Evolutionary conservation across 2,329 filamentous ascomycete genomes (phyloP).

Genomic region (Calonectria fujianensis): DNA sequence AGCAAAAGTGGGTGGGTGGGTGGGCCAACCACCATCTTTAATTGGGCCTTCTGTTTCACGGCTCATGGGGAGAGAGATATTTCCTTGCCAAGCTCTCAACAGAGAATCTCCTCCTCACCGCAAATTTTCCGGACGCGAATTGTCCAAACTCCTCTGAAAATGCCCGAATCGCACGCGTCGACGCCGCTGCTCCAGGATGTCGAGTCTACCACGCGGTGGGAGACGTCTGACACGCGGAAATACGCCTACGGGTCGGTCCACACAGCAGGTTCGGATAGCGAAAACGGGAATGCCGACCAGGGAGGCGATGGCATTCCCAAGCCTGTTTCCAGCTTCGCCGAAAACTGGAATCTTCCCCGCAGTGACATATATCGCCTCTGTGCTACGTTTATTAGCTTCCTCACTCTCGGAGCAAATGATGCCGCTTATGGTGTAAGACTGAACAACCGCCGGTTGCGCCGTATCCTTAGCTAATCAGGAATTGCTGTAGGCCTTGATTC

Average conservation of each 20-base stretch:
- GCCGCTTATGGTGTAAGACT: conserved; percentile 73
- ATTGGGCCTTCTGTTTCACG: conserved; percentile 16
- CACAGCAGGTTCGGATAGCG: conserved; percentile 2
- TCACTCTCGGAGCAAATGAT: conserved; percentile 76
- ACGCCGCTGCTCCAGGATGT: conserved; percentile 6
- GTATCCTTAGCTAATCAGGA: conserved; percentile 2
- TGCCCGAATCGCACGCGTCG: neutral
- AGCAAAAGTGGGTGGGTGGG: conserved; percentile 20
- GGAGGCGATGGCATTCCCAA: neutral
- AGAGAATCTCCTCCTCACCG: neutral
- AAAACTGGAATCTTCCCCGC: conserved; percentile 49
- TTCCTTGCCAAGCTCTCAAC: conserved; percentile 14
- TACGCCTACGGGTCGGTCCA: conserved; percentile 9
- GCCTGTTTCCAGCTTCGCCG: conserved; percentile 4
- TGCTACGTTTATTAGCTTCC: conserved; percentile 74
- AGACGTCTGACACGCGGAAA: neutral
- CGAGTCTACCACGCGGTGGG: neutral
- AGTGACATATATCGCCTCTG: conserved; percentile 68
- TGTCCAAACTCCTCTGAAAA: neutral
- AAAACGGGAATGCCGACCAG: neutral
- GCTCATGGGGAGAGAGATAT: conserved; percentile 10
- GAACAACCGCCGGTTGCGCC: neutral
- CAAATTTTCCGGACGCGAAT: neutral
- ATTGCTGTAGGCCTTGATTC: conserved; percentile 65
- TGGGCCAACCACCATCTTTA: neutral